These are phyloP conservation scores for Carpinus fangiana DNA, from an alignment of 306 rosid species.

Conservation along the genomic window DNA sequence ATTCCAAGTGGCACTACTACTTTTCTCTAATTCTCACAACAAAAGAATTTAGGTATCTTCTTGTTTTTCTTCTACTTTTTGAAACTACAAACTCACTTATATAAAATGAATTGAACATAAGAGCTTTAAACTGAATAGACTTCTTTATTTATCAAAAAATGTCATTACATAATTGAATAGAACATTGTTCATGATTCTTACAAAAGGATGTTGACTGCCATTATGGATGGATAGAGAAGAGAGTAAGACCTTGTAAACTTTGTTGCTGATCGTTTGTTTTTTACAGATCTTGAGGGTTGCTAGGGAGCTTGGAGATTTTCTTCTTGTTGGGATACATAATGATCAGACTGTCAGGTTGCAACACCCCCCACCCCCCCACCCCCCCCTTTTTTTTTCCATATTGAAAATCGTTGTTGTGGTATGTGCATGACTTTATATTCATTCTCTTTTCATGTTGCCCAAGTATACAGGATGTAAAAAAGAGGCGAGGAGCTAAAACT, in stretches of 20 bases:
- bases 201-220: background rate
- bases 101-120: too few relatives aligned
- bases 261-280: conserved; percentile 22
- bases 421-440: background rate
- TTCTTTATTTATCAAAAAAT: too few relatives aligned
- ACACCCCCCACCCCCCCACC: background rate
- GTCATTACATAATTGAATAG: too few relatives aligned
- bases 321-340: conserved; percentile 95
- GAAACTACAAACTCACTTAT: too few relatives aligned
- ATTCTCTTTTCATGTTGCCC: background rate
- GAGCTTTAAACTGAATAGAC: too few relatives aligned
- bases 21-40: too few relatives aligned
- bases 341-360: conserved; percentile 86
- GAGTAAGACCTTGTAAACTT: conserved; percentile 16
- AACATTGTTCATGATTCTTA: too few relatives aligned
- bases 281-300: conserved; percentile 86
- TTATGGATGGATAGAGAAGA: background rate
- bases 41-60: too few relatives aligned
- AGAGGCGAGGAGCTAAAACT: background rate
- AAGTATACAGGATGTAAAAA: background rate
- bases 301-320: conserved; percentile 85
- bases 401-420: background rate
- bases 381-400: conserved; percentile 1
- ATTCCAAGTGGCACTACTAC: too few relatives aligned
- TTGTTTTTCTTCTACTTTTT: too few relatives aligned